Conservation (phyloP, 352 stramenopile genomes). For the Globisporangium nodosum region DNA sequence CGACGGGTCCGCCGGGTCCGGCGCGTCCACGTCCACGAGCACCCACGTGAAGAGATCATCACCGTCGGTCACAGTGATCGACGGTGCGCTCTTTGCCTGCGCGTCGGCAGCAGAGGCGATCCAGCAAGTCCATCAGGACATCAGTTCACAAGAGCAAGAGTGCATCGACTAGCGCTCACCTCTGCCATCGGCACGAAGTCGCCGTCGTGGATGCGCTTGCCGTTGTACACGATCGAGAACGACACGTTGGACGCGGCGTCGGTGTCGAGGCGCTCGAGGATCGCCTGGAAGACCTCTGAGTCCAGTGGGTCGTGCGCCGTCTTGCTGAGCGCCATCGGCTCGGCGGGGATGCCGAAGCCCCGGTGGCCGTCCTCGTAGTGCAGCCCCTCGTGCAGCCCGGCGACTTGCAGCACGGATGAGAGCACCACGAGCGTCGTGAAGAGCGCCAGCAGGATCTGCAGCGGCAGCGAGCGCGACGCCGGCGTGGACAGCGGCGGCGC, state of each 20-base stretch:
- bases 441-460: conserved; percentile 27
- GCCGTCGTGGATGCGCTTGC: conserved; percentile 13
- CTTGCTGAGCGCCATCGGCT: conserved; percentile 1
- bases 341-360: neutral
- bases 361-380: conserved; percentile 6
- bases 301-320: conserved; percentile 1
- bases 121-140: neutral
- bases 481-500: conserved; percentile 18
- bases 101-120: neutral
- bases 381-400: conserved; percentile 17
- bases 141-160: neutral
- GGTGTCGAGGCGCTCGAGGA: conserved; percentile 11
- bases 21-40: conserved; percentile 68
- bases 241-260: conserved; percentile 1
- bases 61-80: conserved; percentile 21
- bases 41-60: conserved; percentile 46
- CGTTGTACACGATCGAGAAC: conserved; percentile 25
- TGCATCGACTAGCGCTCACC: conserved; percentile 7
- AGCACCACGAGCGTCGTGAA: conserved; percentile 25
- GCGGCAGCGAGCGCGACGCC: conserved; percentile 23
- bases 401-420: conserved; percentile 18
- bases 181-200: conserved; percentile 31
- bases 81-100: conserved; percentile 18
- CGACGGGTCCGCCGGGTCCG: conserved; percentile 35
- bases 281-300: conserved; percentile 4